Base-by-base conservation (phyloP, 768 basidiomycete species). In the Leccinum longicurvipes region DNA sequence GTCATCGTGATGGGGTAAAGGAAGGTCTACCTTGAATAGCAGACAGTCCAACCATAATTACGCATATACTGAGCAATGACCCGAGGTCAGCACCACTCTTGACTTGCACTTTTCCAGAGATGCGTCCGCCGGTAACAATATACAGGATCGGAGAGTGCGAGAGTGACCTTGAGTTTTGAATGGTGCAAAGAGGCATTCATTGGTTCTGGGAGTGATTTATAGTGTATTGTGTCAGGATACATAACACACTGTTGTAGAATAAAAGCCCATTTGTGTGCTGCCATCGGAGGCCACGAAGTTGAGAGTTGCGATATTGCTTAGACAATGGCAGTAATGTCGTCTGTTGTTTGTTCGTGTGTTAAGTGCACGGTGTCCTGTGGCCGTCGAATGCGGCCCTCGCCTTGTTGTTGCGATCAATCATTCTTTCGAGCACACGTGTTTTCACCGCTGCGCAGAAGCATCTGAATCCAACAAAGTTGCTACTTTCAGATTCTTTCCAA, bases 101-200 rank as follows among this genome's bases (percentile, higher is more conserved):
- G 65, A 92, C 77, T 67, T 90, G 82, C 79, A 92, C 79, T 74
- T 86, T 90, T 12, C 91, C 91, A 7, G 83, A 76, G 31, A 91
- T 78, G 60, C 79, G 73, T 36, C 75, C 73, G 0, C 91, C 91
- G 1, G 90, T 84, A 49, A 89, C 79, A 63, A n/a, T 81, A 88
- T 28, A 79, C 74, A 2, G 80, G 67, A 59, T 87, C 80, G 2
- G 82, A 78, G 6, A 90, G 74, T 6, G 75, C 77, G 19, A 88
- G 67, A 14, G 85, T 78, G 14, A 89, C 80, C 68, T 81, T 88
- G 69, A 92, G 81, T 72, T 91, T 93, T 24, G 89, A 75, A 69
- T 92, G 91, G 67, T 85, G 76, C 1, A 85, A 79, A n/a, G 84
- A 82, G 25, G 87, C 85, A 72, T 93, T 92, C 89, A 92, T 92